phyloP scores from a whole-genome alignment of 495 filamentous ascomycete genomes.

The Penicillium dipodomyicola region DNA sequence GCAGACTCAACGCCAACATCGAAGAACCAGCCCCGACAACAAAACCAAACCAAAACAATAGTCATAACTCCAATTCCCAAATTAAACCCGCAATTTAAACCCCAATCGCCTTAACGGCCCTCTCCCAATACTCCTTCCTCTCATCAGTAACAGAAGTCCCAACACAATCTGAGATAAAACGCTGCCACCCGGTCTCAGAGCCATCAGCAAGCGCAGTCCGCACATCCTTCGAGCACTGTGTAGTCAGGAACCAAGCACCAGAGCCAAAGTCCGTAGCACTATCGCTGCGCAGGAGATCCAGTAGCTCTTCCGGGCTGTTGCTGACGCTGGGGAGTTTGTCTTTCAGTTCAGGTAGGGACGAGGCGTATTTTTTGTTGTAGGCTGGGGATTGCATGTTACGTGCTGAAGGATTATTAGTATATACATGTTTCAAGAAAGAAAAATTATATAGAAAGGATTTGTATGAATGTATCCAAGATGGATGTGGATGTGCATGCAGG shows the following conservation, averaged over 20 bases:
- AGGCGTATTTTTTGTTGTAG: conserved; percentile 63
- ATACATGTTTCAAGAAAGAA: no score
- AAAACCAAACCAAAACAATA: not conserved
- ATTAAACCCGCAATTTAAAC: conserved; percentile 1
- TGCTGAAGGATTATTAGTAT: conserved; percentile 27
- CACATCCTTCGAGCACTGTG: conserved; percentile 55
- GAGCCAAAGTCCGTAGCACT: conserved; percentile 65
- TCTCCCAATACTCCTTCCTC: conserved; percentile 56
- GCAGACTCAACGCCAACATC: not conserved
- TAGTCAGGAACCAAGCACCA: conserved; percentile 72
- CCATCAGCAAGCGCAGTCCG: conserved; percentile 47
- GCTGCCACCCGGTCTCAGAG: conserved; percentile 53
- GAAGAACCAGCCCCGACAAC: conserved; percentile 17
- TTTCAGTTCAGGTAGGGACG: conserved; percentile 50
- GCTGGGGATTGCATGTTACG: conserved; percentile 70
- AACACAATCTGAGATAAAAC: conserved; percentile 65
- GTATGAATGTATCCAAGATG: no score
- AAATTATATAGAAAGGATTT: no score
- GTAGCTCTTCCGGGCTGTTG: conserved; percentile 45
- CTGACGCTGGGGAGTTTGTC: conserved; percentile 36
- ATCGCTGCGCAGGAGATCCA: conserved; percentile 57
- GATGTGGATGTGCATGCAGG: not conserved
- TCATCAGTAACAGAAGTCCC: conserved; percentile 49
- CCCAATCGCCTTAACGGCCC: conserved; percentile 40
- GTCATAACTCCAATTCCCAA: not conserved